A percentile compares a stretch with the other conserved stretches of the same genome.
Conservation (phyloP, 2,329 filamentous ascomycete genomes). For the Huntiella savannae region DNA sequence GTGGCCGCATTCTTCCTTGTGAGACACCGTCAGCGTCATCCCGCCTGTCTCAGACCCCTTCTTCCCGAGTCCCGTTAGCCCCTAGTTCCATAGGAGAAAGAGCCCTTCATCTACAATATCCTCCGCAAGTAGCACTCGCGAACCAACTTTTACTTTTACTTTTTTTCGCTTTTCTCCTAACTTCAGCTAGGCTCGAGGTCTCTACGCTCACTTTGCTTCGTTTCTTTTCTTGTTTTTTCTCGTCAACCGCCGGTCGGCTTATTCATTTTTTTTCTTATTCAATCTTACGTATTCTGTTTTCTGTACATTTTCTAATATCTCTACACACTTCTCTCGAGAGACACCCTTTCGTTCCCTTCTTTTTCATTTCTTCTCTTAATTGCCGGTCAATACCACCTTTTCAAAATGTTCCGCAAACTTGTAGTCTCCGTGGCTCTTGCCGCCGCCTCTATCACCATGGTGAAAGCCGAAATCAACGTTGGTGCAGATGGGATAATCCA, state of each 20-base stretch:
- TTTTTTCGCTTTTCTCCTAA: conserved; percentile 2
- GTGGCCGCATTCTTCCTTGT: too few relatives aligned
- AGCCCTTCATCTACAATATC: too few relatives aligned
- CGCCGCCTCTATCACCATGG: conserved; percentile 9
- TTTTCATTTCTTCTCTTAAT: neutral
- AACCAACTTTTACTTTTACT: neutral
- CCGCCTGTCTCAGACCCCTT: too few relatives aligned
- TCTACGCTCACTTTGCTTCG: neutral
- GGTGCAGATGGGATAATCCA: conserved; percentile 4
- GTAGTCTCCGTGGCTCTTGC: conserved; percentile 10
- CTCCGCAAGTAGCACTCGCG: too few relatives aligned
- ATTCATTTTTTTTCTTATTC: neutral
- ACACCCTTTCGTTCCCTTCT: neutral
- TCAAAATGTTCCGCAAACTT: conserved; percentile 11
- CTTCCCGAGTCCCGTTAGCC: too few relatives aligned
- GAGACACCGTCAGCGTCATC: too few relatives aligned
- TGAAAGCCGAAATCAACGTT: conserved; percentile 7
- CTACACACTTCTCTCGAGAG: neutral
- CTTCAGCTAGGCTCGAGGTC: neutral
- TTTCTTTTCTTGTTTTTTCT: conserved; percentile 1
- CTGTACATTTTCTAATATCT: neutral
- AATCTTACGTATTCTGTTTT: neutral
- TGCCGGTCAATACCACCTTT: neutral
- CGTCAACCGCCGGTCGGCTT: neutral
- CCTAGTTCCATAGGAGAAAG: too few relatives aligned